A percentile compares a stretch with the other conserved stretches of the same genome.
These are phyloP conservation scores for Aspergillus sp. DNA, from an alignment of 2,329 filamentous ascomycete genomes.

Conservation along the genomic window DNA sequence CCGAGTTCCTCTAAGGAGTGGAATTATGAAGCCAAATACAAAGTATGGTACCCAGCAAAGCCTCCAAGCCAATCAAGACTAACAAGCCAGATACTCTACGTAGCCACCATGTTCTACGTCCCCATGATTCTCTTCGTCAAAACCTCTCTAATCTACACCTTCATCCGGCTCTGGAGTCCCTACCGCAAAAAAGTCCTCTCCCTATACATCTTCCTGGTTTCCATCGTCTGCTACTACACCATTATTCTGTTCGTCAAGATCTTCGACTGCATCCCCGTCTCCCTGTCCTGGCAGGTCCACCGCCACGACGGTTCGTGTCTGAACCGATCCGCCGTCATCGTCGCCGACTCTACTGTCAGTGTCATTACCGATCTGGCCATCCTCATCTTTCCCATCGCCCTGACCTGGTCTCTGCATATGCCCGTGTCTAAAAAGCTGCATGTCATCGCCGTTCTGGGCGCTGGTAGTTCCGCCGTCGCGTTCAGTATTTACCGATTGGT, in stretches of 20 bases:
- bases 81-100: constrained; percentile 13
- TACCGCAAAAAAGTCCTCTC: constrained; percentile 11
- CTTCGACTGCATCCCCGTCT: constrained; percentile 17
- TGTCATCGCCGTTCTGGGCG: constrained; percentile 17
- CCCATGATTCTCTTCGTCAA: constrained; percentile 20
- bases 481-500: constrained; percentile 18
- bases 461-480: constrained; percentile 17
- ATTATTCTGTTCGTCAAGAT: constrained; percentile 18
- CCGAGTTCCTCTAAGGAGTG: too few relatives aligned
- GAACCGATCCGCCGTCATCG: constrained; percentile 18
- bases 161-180: constrained; percentile 18
- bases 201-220: constrained; percentile 11
- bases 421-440: constrained; percentile 13
- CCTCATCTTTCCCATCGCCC: constrained; percentile 17
- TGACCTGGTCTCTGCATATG: constrained; percentile 19
- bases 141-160: constrained; percentile 16
- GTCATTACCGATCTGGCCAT: constrained; percentile 18
- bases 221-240: constrained; percentile 19
- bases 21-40: too few relatives aligned
- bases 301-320: constrained; percentile 12
- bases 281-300: constrained; percentile 14
- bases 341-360: constrained; percentile 18
- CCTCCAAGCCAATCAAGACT: background rate
- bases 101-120: constrained; percentile 19
- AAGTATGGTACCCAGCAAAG: too few relatives aligned